These are phyloP conservation scores for Drechslera avenae DNA, from an alignment of 2,329 filamentous ascomycete species.

Conservation along the genomic window DNA sequence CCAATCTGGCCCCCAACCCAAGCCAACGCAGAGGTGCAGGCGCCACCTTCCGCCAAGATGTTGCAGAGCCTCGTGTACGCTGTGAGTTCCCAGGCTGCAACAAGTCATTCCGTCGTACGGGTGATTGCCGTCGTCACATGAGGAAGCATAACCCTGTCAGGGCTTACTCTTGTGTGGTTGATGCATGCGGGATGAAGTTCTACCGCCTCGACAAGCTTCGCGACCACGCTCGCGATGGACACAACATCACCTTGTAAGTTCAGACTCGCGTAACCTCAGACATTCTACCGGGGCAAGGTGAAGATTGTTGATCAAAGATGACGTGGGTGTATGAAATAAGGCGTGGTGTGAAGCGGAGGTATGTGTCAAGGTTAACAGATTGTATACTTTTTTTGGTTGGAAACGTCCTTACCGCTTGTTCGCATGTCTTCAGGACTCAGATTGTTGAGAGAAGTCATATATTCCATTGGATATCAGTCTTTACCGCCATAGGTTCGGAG, in stretches of 20 bases:
- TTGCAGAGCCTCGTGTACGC: neutral
- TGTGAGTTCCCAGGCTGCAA: neutral
- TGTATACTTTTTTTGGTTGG: no score
- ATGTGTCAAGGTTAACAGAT: no score
- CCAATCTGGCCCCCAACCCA: neutral
- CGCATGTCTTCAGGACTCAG: no score
- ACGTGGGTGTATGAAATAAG: no score
- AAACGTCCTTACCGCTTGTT: no score
- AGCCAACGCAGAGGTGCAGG: neutral
- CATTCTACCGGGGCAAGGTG: no score
- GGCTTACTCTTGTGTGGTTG: neutral
- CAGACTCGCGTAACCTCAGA: no score
- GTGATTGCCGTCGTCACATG: constrained; percentile 3
- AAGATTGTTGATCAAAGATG: no score
- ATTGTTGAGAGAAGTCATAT: no score
- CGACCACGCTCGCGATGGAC: neutral
- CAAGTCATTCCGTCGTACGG: neutral
- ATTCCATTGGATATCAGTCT: no score
- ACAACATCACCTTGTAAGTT: neutral
- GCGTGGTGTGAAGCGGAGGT: no score
- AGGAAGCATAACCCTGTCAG: neutral
- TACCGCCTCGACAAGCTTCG: constrained; percentile 9
- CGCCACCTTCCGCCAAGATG: neutral
- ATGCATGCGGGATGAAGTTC: constrained; percentile 6
- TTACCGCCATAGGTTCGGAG: no score